Conservation (phyloP, 1,139 yeast genomes). For the Magnusiomyces sp. region DNA sequence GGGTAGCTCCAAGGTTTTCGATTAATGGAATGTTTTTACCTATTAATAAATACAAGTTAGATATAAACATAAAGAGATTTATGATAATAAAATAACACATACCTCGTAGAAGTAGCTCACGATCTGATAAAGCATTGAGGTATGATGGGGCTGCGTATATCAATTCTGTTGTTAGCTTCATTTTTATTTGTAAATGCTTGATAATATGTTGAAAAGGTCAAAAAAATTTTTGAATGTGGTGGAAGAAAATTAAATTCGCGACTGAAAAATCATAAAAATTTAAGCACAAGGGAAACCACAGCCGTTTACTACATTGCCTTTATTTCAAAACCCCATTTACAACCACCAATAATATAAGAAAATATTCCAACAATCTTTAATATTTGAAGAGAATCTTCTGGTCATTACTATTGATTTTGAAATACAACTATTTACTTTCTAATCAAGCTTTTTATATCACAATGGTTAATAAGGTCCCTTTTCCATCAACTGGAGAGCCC, state of each 20-base stretch:
- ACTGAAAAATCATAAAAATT: too few relatives aligned
- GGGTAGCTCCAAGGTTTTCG: slow-evolving; percentile 38
- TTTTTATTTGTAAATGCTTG: slow-evolving; percentile 17
- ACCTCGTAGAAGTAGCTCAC: slow-evolving; percentile 39
- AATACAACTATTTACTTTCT: too few relatives aligned
- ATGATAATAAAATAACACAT: slow-evolving; percentile 7
- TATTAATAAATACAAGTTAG: slow-evolving; percentile 2
- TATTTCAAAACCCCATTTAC: too few relatives aligned
- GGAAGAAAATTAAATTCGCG: not conserved
- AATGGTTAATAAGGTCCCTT: not conserved
- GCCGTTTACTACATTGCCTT: not conserved
- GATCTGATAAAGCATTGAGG: slow-evolving; percentile 39
- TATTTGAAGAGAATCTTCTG: too few relatives aligned
- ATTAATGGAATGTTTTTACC: slow-evolving; percentile 34
- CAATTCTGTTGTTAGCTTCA: slow-evolving; percentile 48
- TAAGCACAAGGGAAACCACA: not conserved
- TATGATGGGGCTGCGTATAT: slow-evolving; percentile 44
- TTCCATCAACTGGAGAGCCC: slow-evolving; percentile 3
- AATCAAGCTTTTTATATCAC: too few relatives aligned
- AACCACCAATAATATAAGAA: not conserved
- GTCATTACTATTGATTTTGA: too few relatives aligned
- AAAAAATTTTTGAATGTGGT: slow-evolving; percentile 1
- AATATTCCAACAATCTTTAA: not conserved
- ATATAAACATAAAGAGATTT: not conserved
- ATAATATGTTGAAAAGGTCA: not conserved